Evolutionary conservation across 1,284 basidiomycete genomes (phyloP), one percentile per base, ranked within the genome.

Genomic region (Amylostereum areolatum): DNA sequence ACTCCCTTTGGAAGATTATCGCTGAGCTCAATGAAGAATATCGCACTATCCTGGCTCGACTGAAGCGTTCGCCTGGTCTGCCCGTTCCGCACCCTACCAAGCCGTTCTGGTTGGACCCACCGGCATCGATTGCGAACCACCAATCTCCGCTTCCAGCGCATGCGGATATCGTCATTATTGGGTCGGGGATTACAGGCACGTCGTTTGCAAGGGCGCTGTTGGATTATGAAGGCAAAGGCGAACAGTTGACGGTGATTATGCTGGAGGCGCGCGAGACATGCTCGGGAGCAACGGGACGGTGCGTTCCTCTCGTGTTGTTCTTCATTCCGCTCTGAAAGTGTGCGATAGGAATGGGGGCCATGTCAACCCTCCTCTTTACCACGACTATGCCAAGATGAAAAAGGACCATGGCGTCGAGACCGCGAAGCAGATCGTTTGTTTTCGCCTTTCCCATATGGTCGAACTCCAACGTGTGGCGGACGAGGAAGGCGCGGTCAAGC

Each of bases 281-380:
- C 56, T 83, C 81, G 0, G 85, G 85, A 4, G 85, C 85, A 10
- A 85, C 83, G 1, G 84, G 75, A 39, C 73, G 83, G 83, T 83
- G 47, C 36, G 69, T 62, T 47, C 11, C n/a, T n/a, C 4, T 11
- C 30, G 10, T 40, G 12, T n/a, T n/a, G 31, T 36, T 18, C 10
- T 27, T 28, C 33, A 8, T 4, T 34, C 8, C 33, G 46, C 31
- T 48, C 29, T 30, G 11, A 2, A 43, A 18, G 27, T 44, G 29
- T 51, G 40, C 9, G 37, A 37, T 25, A 84, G 85, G 53, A 88
- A 88, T 53, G 85, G 85, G 1, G 85, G 85, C 0, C 85, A 88
- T 57, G 75, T 85, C 44, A 81, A 78, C 25, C 80, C 84, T 1
- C 67, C 75, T 3, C 60, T 83, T 2, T 86, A 80, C 55, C 74